Base-by-base conservation (phyloP, 768 basidiomycete genomes). In the Cystofilobasidium bisporidii region DNA sequence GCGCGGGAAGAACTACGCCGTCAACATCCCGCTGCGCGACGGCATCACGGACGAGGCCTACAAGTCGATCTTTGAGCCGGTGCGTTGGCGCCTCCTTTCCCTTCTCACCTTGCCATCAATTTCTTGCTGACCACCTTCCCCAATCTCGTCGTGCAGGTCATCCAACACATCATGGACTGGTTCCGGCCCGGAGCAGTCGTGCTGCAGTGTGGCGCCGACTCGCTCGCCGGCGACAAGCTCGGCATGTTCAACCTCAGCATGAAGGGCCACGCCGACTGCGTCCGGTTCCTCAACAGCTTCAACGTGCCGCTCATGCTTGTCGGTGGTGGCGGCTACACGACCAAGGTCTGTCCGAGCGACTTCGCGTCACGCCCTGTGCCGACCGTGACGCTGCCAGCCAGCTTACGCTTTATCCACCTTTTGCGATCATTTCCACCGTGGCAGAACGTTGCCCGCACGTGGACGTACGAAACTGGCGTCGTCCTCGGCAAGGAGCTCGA, bases 401-500 rank as follows among this genome's bases (percentile, higher is more conserved):
- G n/a, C n/a, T n/a, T n/a, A n/a, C n/a, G n/a, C n/a, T n/a, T n/a
- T n/a, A n/a, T n/a, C n/a, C n/a, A n/a, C n/a, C 5, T 30, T 55
- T 18, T 32, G 30, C 11, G 17, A 30, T 33, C 17, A 12, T 12
- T n/a, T 20, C 15, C 36, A 17, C 50, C 38, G 15, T n/a, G n/a
- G n/a, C 91, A 93, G 77, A 99, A 99, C 74, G 92, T 97, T 24
- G 90, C 91, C 9, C 82, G 91, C 55, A 85, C 87, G 41, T 99
- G 94, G 94, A 86, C 92, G 36, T 94, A 89, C 79, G 94, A 99
- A 77, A 99, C 96, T 0, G 94, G 91, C 0, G 88, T 93, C 73
- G 89, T 91, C 26, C 82, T 92, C n/a, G 93, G 90, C 1, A 82
- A 88, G 55, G 87, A 92, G 74, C 80, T 88, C 26, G 69, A 74